Conservation (phyloP, 371 early-diverging fungal genomes). For the Syncephalastrum racemosum region DNA sequence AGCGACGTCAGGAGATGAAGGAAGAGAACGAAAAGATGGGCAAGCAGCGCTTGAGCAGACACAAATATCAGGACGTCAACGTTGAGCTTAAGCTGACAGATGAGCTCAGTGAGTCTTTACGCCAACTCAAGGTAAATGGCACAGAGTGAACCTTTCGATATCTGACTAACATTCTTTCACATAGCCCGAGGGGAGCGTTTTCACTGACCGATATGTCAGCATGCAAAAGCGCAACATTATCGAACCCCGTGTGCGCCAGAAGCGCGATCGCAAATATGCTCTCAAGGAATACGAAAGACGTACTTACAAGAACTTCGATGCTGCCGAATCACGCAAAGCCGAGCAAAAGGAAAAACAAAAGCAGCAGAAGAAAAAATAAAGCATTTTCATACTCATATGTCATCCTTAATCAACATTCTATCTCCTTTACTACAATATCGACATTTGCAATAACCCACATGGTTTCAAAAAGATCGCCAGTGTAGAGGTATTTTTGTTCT, state of each 20-base stretch:
- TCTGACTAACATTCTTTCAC: not conserved
- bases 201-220: conserved; percentile 79
- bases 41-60: conserved; percentile 48
- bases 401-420: too few species aligned
- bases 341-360: conserved; percentile 16
- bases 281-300: conserved; percentile 63
- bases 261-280: conserved; percentile 34
- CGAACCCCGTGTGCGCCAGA: conserved; percentile 73
- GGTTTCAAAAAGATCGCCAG: too few species aligned
- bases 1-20: conserved; percentile 42
- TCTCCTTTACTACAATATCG: too few species aligned
- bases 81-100: conserved; percentile 61
- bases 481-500: too few species aligned
- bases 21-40: conserved; percentile 47
- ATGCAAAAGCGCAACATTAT: conserved; percentile 86
- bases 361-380: not conserved
- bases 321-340: conserved; percentile 1
- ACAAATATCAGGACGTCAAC: conserved; percentile 44
- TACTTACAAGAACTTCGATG: conserved; percentile 46
- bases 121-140: conserved; percentile 52
- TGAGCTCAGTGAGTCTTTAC: conserved; percentile 57
- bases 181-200: conserved; percentile 89
- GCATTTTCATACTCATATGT: too few species aligned
- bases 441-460: too few species aligned
- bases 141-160: conserved; percentile 4